Evolutionary conservation across 805 yeast genomes (phyloP), one percentile per base, ranked within the genome.

Genomic region (Hermanozyma aechmeae): DNA sequence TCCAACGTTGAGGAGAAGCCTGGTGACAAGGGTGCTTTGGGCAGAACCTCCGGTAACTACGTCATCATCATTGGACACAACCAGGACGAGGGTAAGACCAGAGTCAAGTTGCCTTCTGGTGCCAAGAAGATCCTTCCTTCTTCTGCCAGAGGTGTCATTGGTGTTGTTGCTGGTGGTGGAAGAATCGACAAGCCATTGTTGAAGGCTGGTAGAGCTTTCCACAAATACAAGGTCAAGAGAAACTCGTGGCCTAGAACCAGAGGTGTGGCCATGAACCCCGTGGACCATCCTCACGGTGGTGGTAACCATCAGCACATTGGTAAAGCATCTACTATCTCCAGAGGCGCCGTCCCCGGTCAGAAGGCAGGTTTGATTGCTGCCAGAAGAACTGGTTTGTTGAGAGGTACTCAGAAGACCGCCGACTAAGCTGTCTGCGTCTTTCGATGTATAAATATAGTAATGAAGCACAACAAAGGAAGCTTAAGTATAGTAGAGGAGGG

Each of bases 341-440:
- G 58, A 51, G 58, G 59, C 46, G 59, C 59, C 34, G 59, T 53
- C 38, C 46, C 59, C 32, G 59, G 59, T 52, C 59, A 53, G 49
- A 53, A 53, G 52, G 58, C 58, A 38, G 59, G 59, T 51, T 48
- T 53, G 32, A 53, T 53, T 37, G 59, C 59, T 33, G 59, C 59
- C 37, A 53, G 59, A 53, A 53, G 59, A 53, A 53, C 59, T 32
- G 59, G 59, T 52, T 53, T 53, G 39, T 50, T 53, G 39, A 46
- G 59, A 40, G 59, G 59, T 52, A 50, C 59, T 43, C 59, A 53
- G 48, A 53, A 53, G 40, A 53, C 59, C 42, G 50, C 46, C 39
- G 55, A 50, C 42, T 53, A 51, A 41, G 23, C 20, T 21, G 23
- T 21, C n/a, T n/a, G n/a, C n/a, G n/a, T n/a, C n/a, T n/a, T n/a